Percentiles rank a stretch among this genome's conserved stretches.
Evolutionary conservation across 495 filamentous ascomycete genomes (phyloP).

Genomic region (Penicillium steckii): DNA sequence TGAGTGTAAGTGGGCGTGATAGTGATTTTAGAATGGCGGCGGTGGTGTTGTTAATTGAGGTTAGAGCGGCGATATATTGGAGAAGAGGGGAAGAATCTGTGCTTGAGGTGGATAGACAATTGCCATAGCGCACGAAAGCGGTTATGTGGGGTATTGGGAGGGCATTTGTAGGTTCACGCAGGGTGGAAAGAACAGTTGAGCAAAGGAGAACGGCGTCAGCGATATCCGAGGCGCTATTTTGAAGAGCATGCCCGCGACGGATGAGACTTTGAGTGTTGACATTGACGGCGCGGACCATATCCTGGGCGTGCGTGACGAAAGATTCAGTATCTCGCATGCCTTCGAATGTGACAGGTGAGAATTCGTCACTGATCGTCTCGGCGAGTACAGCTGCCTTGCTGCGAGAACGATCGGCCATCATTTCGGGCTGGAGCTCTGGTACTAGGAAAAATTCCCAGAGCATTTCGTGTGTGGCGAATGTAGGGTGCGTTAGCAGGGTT

Average conservation of each 20-base stretch:
- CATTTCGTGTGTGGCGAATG: constrained; percentile 95
- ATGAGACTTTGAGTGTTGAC: constrained; percentile 77
- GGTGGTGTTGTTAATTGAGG: constrained; percentile 74
- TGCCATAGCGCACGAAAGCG: constrained; percentile 72
- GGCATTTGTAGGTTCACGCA: constrained; percentile 42
- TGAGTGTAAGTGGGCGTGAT: constrained; percentile 74
- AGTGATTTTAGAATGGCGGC: constrained; percentile 78
- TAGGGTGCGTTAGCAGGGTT: constrained; percentile 82
- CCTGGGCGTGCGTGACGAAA: constrained; percentile 84
- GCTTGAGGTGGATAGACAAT: constrained; percentile 63
- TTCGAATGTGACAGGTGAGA: constrained; percentile 64
- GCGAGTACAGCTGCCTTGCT: constrained; percentile 78
- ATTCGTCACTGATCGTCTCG: constrained; percentile 86
- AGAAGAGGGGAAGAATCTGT: constrained; percentile 67
- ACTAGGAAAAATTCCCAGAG: constrained; percentile 99
- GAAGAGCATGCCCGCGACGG: constrained; percentile 44
- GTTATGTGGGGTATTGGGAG: constrained; percentile 66
- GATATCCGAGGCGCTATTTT: constrained; percentile 55
- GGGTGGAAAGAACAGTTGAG: constrained; percentile 50
- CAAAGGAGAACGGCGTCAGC: constrained; percentile 64
- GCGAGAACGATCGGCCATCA: constrained; percentile 84
- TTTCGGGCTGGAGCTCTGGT: constrained; percentile 84
- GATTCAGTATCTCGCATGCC: constrained; percentile 91
- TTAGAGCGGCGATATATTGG: constrained; percentile 69
- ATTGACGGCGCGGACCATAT: constrained; percentile 81